Base-by-base conservation (phyloP, 768 basidiomycete species). In the Psilocybe tampanensis region DNA sequence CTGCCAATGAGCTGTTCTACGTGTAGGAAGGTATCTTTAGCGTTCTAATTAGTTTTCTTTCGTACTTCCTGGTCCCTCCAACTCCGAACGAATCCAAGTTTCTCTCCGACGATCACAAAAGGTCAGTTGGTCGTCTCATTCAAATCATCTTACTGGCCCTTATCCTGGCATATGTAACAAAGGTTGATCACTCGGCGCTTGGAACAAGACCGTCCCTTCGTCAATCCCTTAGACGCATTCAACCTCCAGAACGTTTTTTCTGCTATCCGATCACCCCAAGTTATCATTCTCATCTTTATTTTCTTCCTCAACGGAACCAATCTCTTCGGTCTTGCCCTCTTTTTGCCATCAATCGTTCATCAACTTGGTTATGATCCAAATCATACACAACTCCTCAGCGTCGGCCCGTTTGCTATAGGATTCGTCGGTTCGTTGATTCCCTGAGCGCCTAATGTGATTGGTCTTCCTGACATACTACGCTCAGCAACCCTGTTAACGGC, bases 11-110 rank as follows among this genome's bases (percentile, higher is more conserved):
- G 72, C 83, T 73, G 6, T 9, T 11, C 23, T 17, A 24, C 19
- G 11, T 19, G n/a, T 29, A 63, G 62, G 62, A 63, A 44, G 62
- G 62, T 11, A 33, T 63, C 18, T 80, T 86, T 62, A 81, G 80
- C 1, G 66, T 78, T 34, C 47, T 80, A 1, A 75, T 82, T 53
- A 86, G 84, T 1, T 19, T 79, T 17, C 22, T 68, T 21, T 70
- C 75, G 0, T 81, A 77, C 70, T 77, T 74, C 52, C 44, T 76
- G n/a, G 64, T 74, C 15, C 75, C 74, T 13, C 65, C 69, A 15
- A 71, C 74, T 0, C 73, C 72, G 4, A 58, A 58, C 24, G 66
- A 71, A 17, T 66, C 69, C 8, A 70, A 65, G 47, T 68, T 72
- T 41, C 62, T 75, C 9, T 68, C 70, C 2, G 54, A 62, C 15